Percentiles rank a stretch among this genome's conserved stretches.
Conservation (phyloP, 2,329 filamentous ascomycete species). For the Aspergillus neotritici region DNA sequence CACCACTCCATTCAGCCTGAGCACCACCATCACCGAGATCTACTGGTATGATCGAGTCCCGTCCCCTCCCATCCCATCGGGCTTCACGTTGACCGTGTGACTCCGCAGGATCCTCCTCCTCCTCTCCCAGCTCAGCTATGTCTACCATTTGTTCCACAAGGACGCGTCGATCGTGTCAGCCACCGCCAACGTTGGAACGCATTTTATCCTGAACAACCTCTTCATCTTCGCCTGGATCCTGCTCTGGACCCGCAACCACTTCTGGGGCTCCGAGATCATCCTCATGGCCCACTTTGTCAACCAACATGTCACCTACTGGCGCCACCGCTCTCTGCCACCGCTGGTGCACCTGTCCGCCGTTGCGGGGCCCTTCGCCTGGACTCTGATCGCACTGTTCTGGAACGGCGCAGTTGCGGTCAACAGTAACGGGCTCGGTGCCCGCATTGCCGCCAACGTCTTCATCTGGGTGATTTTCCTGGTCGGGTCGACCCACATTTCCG, state of each 20-base stretch:
- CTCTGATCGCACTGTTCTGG: conserved; percentile 81
- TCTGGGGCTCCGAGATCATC: conserved; percentile 69
- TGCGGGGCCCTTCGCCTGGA: conserved; percentile 77
- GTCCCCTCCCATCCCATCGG: neutral
- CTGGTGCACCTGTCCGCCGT: conserved; percentile 72
- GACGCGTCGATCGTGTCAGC: conserved; percentile 58
- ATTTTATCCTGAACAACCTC: conserved; percentile 83
- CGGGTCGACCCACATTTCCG: conserved; percentile 67
- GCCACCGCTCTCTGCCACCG: conserved; percentile 63
- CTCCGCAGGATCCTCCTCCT: conserved; percentile 62
- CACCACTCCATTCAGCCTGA: conserved; percentile 70
- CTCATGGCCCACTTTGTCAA: conserved; percentile 78
- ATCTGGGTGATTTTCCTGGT: conserved; percentile 78
- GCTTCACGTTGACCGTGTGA: neutral
- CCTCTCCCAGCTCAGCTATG: conserved; percentile 68
- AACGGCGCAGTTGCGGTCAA: conserved; percentile 79
- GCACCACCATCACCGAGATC: conserved; percentile 56
- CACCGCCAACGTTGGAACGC: conserved; percentile 70
- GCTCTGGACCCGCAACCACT: conserved; percentile 72
- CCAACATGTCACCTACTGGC: conserved; percentile 72
- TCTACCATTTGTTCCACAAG: conserved; percentile 68
- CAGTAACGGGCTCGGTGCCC: conserved; percentile 59
- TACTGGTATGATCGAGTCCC: conserved; percentile 70
- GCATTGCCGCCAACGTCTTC: conserved; percentile 78
- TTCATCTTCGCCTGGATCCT: conserved; percentile 76